A percentile compares a stretch with the other conserved stretches of the same genome.
Conservation (phyloP, 495 filamentous ascomycete genomes). For the Penicillium macrosclerotiorum region DNA sequence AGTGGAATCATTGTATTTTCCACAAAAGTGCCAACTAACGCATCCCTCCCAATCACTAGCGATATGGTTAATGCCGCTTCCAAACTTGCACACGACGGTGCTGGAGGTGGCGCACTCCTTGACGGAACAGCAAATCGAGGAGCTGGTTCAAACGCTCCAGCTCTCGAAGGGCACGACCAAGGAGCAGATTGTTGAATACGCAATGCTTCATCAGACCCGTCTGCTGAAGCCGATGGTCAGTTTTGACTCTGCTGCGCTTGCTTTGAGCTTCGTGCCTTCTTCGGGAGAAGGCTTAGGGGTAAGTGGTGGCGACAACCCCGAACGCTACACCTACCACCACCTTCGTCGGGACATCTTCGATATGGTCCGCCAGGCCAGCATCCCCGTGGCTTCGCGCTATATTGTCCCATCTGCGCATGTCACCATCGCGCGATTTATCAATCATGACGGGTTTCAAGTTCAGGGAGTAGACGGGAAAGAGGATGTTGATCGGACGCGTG, state of each 20-base stretch:
- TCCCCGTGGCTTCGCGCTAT: constrained; percentile 68
- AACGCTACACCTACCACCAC: constrained; percentile 80
- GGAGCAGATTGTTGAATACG: constrained; percentile 53
- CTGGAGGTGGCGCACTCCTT: constrained; percentile 21
- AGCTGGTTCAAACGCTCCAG: constrained; percentile 35
- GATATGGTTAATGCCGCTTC: constrained; percentile 78
- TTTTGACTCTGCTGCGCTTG: constrained; percentile 75
- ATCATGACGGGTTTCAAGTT: constrained; percentile 44
- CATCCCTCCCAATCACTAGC: constrained; percentile 40
- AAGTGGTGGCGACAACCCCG: constrained; percentile 24
- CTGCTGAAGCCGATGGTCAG: constrained; percentile 76
- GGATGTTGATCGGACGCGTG: constrained; percentile 40
- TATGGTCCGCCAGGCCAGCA: constrained; percentile 49
- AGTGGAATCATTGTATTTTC: constrained; percentile 16
- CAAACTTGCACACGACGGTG: constrained; percentile 73
- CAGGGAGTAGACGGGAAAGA: constrained; percentile 28
- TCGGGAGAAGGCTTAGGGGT: constrained; percentile 45
- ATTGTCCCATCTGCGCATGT: constrained; percentile 79
- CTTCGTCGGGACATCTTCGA: constrained; percentile 71
- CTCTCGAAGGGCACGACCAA: constrained; percentile 38
- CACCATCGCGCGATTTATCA: constrained; percentile 75
- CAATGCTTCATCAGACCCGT: constrained; percentile 56
- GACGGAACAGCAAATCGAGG: constrained; percentile 15
- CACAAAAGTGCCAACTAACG: neutral
- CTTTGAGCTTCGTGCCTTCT: constrained; percentile 77